Base-by-base conservation (phyloP, 805 yeast genomes). In the Clavispora asparagi region DNA sequence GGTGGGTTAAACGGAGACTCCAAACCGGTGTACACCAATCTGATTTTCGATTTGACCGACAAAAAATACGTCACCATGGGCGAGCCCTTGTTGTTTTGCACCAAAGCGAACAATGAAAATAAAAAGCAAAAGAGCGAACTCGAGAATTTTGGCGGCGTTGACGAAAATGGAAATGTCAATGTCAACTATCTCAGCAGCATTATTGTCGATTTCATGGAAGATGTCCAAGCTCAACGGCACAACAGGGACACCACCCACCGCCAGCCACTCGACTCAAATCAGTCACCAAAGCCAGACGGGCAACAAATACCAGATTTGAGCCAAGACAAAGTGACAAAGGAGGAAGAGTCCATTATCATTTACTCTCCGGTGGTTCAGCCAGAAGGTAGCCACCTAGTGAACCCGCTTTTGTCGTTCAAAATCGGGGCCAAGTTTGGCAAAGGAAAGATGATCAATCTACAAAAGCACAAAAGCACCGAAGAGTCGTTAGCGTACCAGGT, bases 1-100 rank as follows among this genome's bases (percentile, higher is more conserved):
- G 86, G 86, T 9, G 87, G 86, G 1, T 60, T 67, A 46, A 75
- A 73, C 51, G 58, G 47, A 6, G 43, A 64, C 43, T 70, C 70
- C 39, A 51, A 56, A 8, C 60, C 55, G 8, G 54, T 67, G 37
- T 65, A 59, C 52, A 67, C 58, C 38, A 64, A 73, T 38, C 64
- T 62, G 12, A 56, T 76, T 13, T 80, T 63, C 52, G 85, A 79
- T 53, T 53, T 79, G 44, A 73, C 70, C 1, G 71, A 69, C 11
- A 64, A 60, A 19, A 55, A 52, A 38, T 72, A 67, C 48, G 65
- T 68, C 35, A 56, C 56, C 14, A 36, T 54, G 1, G 51, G 50
- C 27, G 44, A 50, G 7, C 57, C 53, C 5, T 40, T 54, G n/a
- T 28, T 32, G 27, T 51, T 50, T 37, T 47, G 50, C 6, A 30